Conservation (phyloP, 2,329 filamentous ascomycete genomes). For the Colletotrichum trifolii region DNA sequence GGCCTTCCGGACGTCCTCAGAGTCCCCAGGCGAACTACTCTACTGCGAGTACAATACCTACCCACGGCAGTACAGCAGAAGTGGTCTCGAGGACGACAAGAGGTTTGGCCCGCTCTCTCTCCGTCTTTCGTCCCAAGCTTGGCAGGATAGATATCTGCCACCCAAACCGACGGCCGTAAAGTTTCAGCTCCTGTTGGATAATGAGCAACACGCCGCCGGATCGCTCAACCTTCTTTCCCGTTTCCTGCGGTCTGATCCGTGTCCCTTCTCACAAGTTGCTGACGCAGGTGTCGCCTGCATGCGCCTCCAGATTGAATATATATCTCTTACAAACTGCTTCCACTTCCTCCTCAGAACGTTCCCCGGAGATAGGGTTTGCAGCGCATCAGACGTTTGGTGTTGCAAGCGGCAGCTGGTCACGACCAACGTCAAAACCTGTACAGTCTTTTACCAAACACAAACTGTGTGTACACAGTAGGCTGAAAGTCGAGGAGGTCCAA, state of each 20-base stretch:
- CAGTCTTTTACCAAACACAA: no score
- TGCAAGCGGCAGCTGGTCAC: constrained; percentile 5
- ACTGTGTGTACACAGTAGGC: no score
- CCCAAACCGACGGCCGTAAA: constrained; percentile 19
- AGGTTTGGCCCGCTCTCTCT: not conserved
- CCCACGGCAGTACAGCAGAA: no score
- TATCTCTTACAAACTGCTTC: not conserved
- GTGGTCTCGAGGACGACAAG: not conserved
- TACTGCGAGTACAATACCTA: no score
- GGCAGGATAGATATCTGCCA: constrained; percentile 17
- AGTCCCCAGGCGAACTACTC: no score
- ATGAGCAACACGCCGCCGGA: constrained; percentile 1
- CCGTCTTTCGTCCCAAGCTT: constrained; percentile 1
- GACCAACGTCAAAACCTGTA: no score
- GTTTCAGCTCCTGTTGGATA: constrained; percentile 26
- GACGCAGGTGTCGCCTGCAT: not conserved
- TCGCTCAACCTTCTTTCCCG: constrained; percentile 18
- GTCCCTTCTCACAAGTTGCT: constrained; percentile 17
- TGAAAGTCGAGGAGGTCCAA: no score
- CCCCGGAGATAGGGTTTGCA: no score
- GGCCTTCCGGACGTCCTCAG: not conserved
- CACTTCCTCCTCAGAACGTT: no score
- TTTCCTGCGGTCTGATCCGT: constrained; percentile 2
- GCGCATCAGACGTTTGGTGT: not conserved
- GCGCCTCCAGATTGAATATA: not conserved